phyloP scores from a whole-genome alignment of 1,284 basidiomycete genomes.

The Flammula alnicola region DNA sequence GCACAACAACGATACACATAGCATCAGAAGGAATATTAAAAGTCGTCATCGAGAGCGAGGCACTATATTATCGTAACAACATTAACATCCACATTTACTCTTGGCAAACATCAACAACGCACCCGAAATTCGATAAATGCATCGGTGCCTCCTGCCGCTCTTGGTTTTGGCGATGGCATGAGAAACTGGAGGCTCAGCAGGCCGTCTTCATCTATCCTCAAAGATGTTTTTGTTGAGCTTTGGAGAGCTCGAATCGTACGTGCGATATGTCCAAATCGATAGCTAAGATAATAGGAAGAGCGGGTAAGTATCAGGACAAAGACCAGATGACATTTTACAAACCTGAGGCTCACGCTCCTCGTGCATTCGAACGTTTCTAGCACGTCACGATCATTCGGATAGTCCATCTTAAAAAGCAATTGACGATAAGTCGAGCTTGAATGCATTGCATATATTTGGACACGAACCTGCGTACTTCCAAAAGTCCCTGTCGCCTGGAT shows the following conservation, averaged over 20 bases:
- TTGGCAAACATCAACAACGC: too few species aligned
- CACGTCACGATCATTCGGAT: conserved; percentile 88
- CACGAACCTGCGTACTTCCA: conserved; percentile 78
- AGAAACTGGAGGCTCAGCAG: conserved; percentile 86
- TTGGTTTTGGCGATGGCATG: conserved; percentile 68
- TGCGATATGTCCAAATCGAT: conserved; percentile 76
- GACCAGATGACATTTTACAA: conserved; percentile 21
- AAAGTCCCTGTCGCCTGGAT: conserved; percentile 81
- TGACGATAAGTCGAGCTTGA: background rate
- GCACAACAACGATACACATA: too few species aligned
- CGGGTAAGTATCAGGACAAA: background rate
- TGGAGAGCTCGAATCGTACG: conserved; percentile 76
- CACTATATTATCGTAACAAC: too few species aligned
- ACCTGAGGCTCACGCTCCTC: conserved; percentile 76
- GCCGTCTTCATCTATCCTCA: conserved; percentile 82
- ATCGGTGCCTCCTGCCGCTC: conserved; percentile 43
- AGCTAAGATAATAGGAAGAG: conserved; percentile 51
- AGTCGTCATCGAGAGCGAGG: too few species aligned
- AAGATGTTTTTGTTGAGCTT: conserved; percentile 82
- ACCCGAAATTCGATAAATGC: conserved; percentile 88
- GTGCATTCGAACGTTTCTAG: conserved; percentile 87
- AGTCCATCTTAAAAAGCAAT: conserved; percentile 75
- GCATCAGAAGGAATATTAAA: too few species aligned
- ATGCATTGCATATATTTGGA: background rate
- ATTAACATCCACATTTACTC: too few species aligned